A percentile compares a stretch with the other conserved stretches of the same genome.
Evolutionary conservation across 345 rosid species (phyloP).

Genomic region (Ceriops tagal): DNA sequence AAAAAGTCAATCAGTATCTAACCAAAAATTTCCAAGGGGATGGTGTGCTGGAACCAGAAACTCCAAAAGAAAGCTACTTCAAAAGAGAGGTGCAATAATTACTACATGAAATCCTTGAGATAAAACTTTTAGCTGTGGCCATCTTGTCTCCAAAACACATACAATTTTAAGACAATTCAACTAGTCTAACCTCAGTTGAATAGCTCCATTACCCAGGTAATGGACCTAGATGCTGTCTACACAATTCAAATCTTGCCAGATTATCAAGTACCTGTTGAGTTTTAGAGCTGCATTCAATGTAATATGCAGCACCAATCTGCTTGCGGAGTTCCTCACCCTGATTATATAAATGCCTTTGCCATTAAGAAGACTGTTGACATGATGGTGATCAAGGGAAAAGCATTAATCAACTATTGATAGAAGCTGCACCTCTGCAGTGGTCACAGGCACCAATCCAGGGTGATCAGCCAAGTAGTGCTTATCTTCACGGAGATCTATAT

Average conservation of each 20-base stretch:
- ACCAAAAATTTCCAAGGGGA: constrained; percentile 3
- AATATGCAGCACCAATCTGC: constrained; percentile 86
- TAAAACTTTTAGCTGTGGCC: neutral
- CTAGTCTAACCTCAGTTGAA: constrained; percentile 1
- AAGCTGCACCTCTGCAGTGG: constrained; percentile 73
- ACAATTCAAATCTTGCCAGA: constrained; percentile 8
- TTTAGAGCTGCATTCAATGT: constrained; percentile 97
- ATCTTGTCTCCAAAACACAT: constrained; percentile 1
- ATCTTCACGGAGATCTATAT: constrained; percentile 93
- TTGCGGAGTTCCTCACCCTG: constrained; percentile 98
- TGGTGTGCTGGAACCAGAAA: neutral
- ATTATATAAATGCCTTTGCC: constrained; percentile 2
- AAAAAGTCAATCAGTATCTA: constrained; percentile 1
- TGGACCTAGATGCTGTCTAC: neutral
- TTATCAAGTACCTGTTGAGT: constrained; percentile 76
- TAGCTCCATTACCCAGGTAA: neutral
- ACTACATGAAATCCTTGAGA: neutral
- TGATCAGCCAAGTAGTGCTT: constrained; percentile 93
- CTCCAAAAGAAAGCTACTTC: neutral
- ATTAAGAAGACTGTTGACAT: constrained; percentile 6
- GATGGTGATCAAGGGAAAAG: constrained; percentile 1
- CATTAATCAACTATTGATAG: constrained; percentile 2
- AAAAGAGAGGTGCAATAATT: neutral
- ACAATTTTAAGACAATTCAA: neutral
- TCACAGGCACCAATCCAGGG: constrained; percentile 87